Base-by-base conservation (phyloP, 805 yeast species). In the Pichia heedii region DNA sequence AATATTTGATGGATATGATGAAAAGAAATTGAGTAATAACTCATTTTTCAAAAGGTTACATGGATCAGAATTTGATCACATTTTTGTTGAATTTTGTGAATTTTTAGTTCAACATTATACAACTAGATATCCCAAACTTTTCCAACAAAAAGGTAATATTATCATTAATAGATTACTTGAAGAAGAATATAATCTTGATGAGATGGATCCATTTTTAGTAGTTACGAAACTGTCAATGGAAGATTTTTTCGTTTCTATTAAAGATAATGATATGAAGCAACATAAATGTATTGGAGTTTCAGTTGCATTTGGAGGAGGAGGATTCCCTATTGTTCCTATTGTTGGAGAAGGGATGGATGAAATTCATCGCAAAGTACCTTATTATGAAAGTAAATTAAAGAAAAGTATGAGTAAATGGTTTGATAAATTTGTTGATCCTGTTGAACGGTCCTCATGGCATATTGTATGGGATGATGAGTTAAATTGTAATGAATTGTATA, bases 251-350 rank as follows among this genome's bases (percentile, higher is more conserved):
- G 47, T 73, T 5, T 71, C 67, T 19, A 45, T 52, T 47, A 63
- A 67, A 42, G 61, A 64, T 44, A 22, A 32, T n/a, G 65, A 64
- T 0, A 52, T 60, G 29, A 70, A 67, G 0, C 37, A 49, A 36
- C 70, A 68, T 51, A 69, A 70, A 51, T 60, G 74, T 52, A 71
- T 68, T 34, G 77, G 74, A 1, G 73, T 73, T 1, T 73, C 75
- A 0, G 77, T 71, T 19, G 71, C 73, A 3, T 73, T 71, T 54
- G 74, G 74, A 4, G 77, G 77, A 13, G 77, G 77, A 9, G 69
- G 74, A 2, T 73, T 73, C 54, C 71, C 71, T 5, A 62, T 72
- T 34, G 29, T 46, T 7, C 57, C 59, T 3, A 22, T 57, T 12
- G 53, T 54, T 43, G 62, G 57, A 37, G 55, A 44, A 65, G 65